phyloP scores from a whole-genome alignment of 768 basidiomycete species.

The Lentinula aciculospora region DNA sequence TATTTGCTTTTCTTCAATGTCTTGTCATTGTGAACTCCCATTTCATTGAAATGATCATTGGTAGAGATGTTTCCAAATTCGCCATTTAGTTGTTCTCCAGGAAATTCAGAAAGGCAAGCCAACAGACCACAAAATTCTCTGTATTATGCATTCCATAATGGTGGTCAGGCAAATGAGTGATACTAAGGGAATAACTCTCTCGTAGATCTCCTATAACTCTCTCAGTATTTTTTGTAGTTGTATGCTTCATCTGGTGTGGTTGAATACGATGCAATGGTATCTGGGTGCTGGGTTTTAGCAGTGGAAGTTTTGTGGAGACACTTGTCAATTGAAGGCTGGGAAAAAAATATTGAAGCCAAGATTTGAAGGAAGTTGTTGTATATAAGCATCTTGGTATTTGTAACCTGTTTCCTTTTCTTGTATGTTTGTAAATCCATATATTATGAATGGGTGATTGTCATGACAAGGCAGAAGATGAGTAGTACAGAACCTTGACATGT shows the following conservation, averaged over 20 bases:
- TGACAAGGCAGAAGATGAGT: too few species aligned
- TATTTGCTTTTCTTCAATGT: conserved; percentile 7
- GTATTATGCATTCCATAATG: conserved; percentile 28
- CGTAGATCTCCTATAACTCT: conserved; percentile 15
- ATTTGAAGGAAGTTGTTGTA: conserved; percentile 19
- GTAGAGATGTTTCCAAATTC: conserved; percentile 17
- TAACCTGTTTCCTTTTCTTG: conserved; percentile 14
- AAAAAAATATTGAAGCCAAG: conserved; percentile 23
- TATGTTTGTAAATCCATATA: conserved; percentile 14
- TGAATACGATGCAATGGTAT: conserved; percentile 20
- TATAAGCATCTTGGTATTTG: conserved; percentile 17
- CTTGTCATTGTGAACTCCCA: conserved; percentile 12
- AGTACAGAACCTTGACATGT: too few species aligned
- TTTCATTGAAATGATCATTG: conserved; percentile 14
- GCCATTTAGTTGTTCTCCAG: conserved; percentile 25
- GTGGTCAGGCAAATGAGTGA: conserved; percentile 22
- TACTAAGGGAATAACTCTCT: conserved; percentile 16
- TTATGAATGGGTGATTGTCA: too few species aligned
- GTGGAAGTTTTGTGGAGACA: conserved; percentile 13
- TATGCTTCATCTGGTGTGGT: conserved; percentile 18
- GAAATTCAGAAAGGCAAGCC: conserved; percentile 22
- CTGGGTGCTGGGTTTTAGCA: conserved; percentile 1
- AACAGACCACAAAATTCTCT: conserved; percentile 24
- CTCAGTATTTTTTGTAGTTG: conserved; percentile 15
- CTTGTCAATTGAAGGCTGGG: conserved; percentile 17